Evolutionary conservation across 2,329 filamentous ascomycete species (phyloP), one percentile per base, ranked within the genome.

Genomic region (Pseudonectria buxi): DNA sequence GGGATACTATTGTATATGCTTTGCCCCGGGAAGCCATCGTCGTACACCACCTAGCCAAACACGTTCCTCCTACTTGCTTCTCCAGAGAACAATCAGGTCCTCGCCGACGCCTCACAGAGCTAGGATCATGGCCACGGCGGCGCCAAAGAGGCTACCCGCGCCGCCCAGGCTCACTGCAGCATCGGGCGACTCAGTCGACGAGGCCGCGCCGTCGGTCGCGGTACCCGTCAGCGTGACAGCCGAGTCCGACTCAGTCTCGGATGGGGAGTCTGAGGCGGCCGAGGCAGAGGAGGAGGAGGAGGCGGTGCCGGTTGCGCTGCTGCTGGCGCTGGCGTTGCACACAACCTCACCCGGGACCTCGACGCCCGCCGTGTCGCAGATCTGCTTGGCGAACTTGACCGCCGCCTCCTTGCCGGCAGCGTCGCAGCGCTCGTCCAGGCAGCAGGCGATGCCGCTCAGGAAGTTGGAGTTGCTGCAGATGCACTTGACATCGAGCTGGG

Each of bases 381-480:
- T 57, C 44, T 55, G 41, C 30, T 51, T 45, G 33, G 65, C 65
- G 45, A 55, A 65, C 28, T 48, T 35, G 40, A 68, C 56, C 32
- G 65, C 61, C 2, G 44, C 40, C 1, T 50, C 40, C 42, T 62
- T 57, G 26, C 59, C 61, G 4, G 45, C 32, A 9, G 43, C 28
- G 43, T 54, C 47, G 52, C 65, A 68, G 29, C 42, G 44, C 24
- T 50, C 47, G 28, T 50, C 48, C 33, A 68, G 53, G 45, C 65
- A 68, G 58, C 65, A 68, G 33, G 64, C 61, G 31, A 68, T 64
- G 43, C 45, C 46, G 42, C 48, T 42, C 36, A 68, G 54, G 57
- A 68, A 67, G 28, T 54, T 36, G 30, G 46, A 31, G 56, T 65
- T 65, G 49, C 47, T 51, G 57, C 65, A 68, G 49, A 68, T 56